Base-by-base conservation (phyloP, 192 early-diverging fungal genomes). In the Coemansia sp. region DNA sequence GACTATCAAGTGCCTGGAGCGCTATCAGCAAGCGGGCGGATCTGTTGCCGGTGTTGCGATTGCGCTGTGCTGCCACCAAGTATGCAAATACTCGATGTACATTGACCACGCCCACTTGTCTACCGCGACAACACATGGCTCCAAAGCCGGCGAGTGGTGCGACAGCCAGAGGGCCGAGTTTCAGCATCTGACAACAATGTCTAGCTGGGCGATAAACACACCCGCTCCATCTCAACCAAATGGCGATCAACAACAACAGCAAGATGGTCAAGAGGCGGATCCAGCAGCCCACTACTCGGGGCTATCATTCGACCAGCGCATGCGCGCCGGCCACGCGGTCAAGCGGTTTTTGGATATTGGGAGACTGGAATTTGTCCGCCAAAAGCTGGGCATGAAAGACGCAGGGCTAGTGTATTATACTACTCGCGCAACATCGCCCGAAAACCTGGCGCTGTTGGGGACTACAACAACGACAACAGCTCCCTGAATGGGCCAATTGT, bases 31-130 rank as follows among this genome's bases (percentile, higher is more conserved):
- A 9, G 58, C 85, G 9, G 76, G 83, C 5, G 83, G 85, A 18
- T 67, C 83, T 9, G 76, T 93, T 7, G 77, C 76, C 8, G 90
- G 90, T 14, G 80, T 95, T 20, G 74, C 92, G 21, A 93, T 97
- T 62, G 94, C 95, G 13, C 83, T 94, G 3, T 97, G 95, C 76
- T 96, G 95, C 69, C 95, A 95, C 75, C 92, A 94, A 50, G 58
- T 88, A 10, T 94, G 92, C 71, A 84, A 82, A 21, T 89, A 85
- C 64, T 85, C 83, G 13, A 88, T 86, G 86, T 95, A 89, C 60
- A 83, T 88, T 6, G 84, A 92, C 64, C 88, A 69, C 14, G 68
- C 63, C 9, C 94, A 82, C 59, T 74, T 95, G 71, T 69, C 67
- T 0, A 37, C 40, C 0, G 61, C 62, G 4, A 59, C 35, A 36